These are phyloP conservation scores for Kingdonia uniflora DNA, from an alignment of 164 flowering plant genomes.

Conservation along the genomic window DNA sequence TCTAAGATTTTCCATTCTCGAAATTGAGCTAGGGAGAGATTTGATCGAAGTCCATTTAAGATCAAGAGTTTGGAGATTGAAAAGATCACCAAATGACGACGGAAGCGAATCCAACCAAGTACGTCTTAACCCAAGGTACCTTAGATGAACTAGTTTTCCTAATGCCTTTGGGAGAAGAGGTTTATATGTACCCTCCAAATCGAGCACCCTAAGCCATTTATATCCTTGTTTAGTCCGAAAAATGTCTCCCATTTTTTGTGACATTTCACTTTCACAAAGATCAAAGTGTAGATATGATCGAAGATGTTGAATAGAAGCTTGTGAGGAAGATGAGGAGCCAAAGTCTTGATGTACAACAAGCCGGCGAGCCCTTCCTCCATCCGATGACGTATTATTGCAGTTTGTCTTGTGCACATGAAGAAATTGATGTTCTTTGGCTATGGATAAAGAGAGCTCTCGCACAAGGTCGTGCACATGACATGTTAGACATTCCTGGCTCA, in stretches of 20 bases:
- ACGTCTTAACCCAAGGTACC: conserved; percentile 20
- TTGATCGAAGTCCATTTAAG: not conserved
- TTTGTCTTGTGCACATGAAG: not conserved
- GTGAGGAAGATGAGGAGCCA: not conserved
- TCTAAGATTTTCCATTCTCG: conserved; percentile 12
- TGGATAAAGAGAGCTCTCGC: conserved; percentile 6
- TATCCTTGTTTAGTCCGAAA: not conserved
- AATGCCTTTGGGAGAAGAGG: conserved; percentile 5
- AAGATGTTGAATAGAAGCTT: not conserved
- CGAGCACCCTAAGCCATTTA: conserved; percentile 12
- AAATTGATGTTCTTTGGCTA: conserved; percentile 1
- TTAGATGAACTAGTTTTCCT: conserved; percentile 6
- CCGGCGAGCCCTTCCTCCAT: not conserved
- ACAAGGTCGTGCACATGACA: conserved; percentile 11
- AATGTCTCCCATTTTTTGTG: not conserved
- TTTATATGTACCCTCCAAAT: conserved; percentile 12
- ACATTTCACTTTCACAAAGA: not conserved
- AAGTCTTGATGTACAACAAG: conserved; percentile 2
- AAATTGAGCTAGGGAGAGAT: not conserved
- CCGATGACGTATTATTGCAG: not conserved
- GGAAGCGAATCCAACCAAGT: conserved; percentile 13
- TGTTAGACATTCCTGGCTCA: too few relatives aligned
- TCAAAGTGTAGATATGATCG: conserved; percentile 8
- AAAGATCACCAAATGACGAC: conserved; percentile 6
- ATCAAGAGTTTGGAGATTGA: conserved; percentile 10